Evolutionary conservation across 768 basidiomycete genomes (phyloP), one percentile per base, ranked within the genome.

Genomic region (Lactarius evosmus): DNA sequence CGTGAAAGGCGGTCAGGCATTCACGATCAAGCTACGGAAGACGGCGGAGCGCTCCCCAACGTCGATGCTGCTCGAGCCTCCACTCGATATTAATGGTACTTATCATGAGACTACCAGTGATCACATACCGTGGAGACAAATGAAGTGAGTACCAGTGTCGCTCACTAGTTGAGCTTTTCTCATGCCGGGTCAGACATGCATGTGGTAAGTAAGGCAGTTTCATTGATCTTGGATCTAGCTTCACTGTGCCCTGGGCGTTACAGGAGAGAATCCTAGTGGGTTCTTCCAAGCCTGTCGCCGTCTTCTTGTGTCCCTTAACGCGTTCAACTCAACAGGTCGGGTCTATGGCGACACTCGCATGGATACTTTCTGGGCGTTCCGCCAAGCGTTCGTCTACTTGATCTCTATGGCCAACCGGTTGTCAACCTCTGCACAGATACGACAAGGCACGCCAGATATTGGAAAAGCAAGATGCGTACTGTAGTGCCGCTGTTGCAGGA

Each of bases 51-150:
- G 86, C 51, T 87, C 87, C 0, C 81, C 91, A 2, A 82, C 84
- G 6, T 84, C 86, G 0, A 87, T 90, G 86, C 75, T 91, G 11
- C 75, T 95, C 29, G 92, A 94, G 66, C 84, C 87, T 7, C 89
- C 91, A 0, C 86, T 81, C 66, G 78, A 80, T 36, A 78, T 89
- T 62, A 83, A 88, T 69, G 72, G 67, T 77, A 85, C 57, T 72
- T 76, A 76, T 56, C 74, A 78, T 6, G 77, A 84, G 66, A 73
- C 76, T 40, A 72, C 78, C 50, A 67, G 75, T 27, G 30, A 9
- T 34, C 81, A 83, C 14, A 79, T 82, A 19, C 76, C 86, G 33
- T 91, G 87, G 85, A 78, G 91, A 61, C 86, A 93, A 71, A 87
- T 93, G 77, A 92, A 93, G 85, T 85, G 66, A 70, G 81, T 74